Evolutionary conservation across 2,329 filamentous ascomycete genomes (phyloP).

Genomic region (Aspergillus alliaceus): DNA sequence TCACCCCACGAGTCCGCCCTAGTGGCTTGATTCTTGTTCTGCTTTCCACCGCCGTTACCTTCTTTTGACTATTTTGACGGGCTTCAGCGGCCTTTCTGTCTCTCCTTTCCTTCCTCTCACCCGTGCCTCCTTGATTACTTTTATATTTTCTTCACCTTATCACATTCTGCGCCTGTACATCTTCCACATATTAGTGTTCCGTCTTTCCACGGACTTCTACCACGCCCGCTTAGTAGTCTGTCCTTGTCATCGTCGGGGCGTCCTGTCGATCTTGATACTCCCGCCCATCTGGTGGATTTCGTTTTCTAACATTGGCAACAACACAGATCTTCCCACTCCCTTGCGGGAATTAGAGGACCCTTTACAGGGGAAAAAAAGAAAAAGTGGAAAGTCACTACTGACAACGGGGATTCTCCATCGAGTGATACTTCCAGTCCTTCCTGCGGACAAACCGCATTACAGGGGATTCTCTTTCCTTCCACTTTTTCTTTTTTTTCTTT

Average conservation of each 20-base stretch:
- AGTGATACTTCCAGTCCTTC: slow-evolving; percentile 1
- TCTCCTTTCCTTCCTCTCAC: slow-evolving; percentile 5
- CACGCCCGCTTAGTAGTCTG: slow-evolving; percentile 8
- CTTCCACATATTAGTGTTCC: slow-evolving; percentile 4
- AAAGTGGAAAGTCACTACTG: slow-evolving; percentile 9
- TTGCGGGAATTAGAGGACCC: slow-evolving; percentile 15
- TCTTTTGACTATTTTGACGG: slow-evolving; percentile 19
- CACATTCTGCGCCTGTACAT: slow-evolving; percentile 11
- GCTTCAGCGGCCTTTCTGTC: slow-evolving; percentile 12
- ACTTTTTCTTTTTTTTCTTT: slow-evolving; percentile 10
- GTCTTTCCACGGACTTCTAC: slow-evolving; percentile 4
- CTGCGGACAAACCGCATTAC: slow-evolving; percentile 2
- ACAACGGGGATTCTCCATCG: not conserved
- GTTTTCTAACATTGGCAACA: slow-evolving; percentile 13
- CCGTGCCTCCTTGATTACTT: slow-evolving; percentile 5
- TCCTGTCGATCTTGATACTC: slow-evolving; percentile 22
- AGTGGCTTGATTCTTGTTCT: slow-evolving; percentile 35
- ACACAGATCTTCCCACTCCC: slow-evolving; percentile 16
- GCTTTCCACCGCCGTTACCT: slow-evolving; percentile 22
- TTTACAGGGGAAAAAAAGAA: slow-evolving; percentile 5
- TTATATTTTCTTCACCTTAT: slow-evolving; percentile 7
- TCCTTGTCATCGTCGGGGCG: slow-evolving; percentile 12
- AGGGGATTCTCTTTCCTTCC: slow-evolving; percentile 9
- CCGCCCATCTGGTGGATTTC: slow-evolving; percentile 6
- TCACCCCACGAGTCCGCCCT: slow-evolving; percentile 20